A percentile compares a stretch with the other conserved stretches of the same genome.
phyloP scores from a whole-genome alignment of 805 yeast species.

The Kazachstania martiniae region DNA sequence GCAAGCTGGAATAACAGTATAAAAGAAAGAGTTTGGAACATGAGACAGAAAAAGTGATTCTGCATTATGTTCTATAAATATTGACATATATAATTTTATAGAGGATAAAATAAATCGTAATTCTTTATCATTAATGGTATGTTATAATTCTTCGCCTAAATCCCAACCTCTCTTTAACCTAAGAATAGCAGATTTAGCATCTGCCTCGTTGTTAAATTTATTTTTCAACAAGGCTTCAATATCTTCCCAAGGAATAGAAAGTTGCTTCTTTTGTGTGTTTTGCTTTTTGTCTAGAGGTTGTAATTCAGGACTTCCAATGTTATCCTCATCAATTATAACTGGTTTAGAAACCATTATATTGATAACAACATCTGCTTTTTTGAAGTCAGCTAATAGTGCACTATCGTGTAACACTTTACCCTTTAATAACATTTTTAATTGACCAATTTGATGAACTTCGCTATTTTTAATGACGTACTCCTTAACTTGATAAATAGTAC shows the following conservation, averaged over 20 bases:
- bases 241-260: constrained; percentile 35
- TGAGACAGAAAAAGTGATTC: constrained; percentile 4
- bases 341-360: constrained; percentile 35
- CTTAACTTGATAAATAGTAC: constrained; percentile 29
- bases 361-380: constrained; percentile 27
- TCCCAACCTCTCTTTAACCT: constrained; percentile 35
- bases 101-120: neutral
- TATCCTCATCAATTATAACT: neutral
- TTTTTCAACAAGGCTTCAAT: constrained; percentile 28
- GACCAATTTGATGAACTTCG: constrained; percentile 27
- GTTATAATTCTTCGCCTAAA: constrained; percentile 15
- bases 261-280: constrained; percentile 4
- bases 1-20: constrained; percentile 52
- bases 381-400: constrained; percentile 26
- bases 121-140: constrained; percentile 1
- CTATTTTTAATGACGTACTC: constrained; percentile 18
- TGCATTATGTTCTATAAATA: neutral
- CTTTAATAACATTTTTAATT: constrained; percentile 44
- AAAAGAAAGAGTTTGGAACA: constrained; percentile 39
- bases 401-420: constrained; percentile 54
- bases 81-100: constrained; percentile 1
- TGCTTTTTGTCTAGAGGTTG: neutral
- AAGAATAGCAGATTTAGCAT: constrained; percentile 18
- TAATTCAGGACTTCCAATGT: too few species aligned
- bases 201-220: constrained; percentile 22